Evolutionary conservation across 768 basidiomycete genomes (phyloP).

Genomic region (Strobilomyces echinocephalus): DNA sequence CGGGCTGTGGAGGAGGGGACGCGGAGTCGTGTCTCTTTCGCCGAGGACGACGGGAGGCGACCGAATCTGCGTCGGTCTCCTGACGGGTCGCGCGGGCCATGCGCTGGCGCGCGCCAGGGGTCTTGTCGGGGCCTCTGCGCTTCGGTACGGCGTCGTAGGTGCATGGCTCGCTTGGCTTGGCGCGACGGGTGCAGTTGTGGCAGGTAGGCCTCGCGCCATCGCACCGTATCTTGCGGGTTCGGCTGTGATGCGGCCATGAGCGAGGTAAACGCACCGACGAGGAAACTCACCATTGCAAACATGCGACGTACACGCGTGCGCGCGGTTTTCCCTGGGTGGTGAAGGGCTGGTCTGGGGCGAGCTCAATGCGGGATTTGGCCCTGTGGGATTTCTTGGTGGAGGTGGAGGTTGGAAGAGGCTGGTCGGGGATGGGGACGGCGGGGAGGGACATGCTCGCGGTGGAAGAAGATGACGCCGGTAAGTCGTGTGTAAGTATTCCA

Average conservation of each 20-base stretch:
- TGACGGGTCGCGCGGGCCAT: constrained; percentile 44
- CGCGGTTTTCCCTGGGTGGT: constrained; percentile 78
- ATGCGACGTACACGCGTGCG: constrained; percentile 73
- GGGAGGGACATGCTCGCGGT: constrained; percentile 18
- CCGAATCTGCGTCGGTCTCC: constrained; percentile 28
- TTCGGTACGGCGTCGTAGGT: constrained; percentile 68
- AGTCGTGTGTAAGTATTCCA: no score
- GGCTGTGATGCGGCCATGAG: constrained; percentile 38
- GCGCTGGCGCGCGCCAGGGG: constrained; percentile 74
- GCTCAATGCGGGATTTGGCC: constrained; percentile 57
- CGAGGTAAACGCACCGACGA: neutral
- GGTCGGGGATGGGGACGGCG: neutral
- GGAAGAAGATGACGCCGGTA: neutral
- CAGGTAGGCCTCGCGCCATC: constrained; percentile 77
- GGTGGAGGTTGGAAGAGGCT: neutral
- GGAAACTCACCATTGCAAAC: constrained; percentile 61
- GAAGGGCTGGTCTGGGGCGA: constrained; percentile 72
- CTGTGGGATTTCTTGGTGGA: constrained; percentile 40
- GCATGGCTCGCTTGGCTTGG: constrained; percentile 45
- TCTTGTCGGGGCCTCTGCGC: constrained; percentile 75
- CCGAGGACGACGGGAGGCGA: constrained; percentile 23
- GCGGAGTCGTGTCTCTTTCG: constrained; percentile 11
- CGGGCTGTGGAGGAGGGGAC: neutral
- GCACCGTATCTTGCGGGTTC: constrained; percentile 75
- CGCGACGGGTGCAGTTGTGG: constrained; percentile 62